phyloP scores from a whole-genome alignment of 176 grass and related monocot genomes.

The Olyra latifolia region DNA sequence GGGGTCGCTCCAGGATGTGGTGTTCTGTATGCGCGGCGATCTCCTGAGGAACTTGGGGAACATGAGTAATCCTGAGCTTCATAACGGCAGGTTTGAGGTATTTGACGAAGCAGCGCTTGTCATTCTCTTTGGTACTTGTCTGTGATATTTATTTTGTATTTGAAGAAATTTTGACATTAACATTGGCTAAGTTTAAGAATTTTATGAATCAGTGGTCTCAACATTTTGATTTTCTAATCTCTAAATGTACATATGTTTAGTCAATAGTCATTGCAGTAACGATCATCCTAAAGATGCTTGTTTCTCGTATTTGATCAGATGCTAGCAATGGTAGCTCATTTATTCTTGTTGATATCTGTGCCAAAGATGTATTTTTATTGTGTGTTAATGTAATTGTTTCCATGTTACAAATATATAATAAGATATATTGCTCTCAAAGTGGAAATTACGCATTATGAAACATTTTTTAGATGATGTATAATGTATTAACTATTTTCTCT shows the following conservation, averaged over 20 bases:
- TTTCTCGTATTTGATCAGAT: neutral
- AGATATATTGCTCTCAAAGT: neutral
- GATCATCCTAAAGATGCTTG: neutral
- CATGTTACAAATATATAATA: neutral
- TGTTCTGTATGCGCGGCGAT: constrained; percentile 89
- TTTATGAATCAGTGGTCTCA: neutral
- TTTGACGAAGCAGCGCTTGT: neutral
- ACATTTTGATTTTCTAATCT: neutral
- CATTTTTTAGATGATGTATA: neutral
- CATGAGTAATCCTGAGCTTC: constrained; percentile 92
- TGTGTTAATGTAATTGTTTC: neutral
- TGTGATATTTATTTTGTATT: neutral
- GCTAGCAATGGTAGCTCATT: neutral
- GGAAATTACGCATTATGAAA: neutral
- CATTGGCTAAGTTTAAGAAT: neutral
- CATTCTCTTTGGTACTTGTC: neutral
- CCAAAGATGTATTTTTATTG: neutral
- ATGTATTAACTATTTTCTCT: neutral
- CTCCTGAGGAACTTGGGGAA: constrained; percentile 89
- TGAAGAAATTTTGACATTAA: neutral
- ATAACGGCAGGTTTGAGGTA: constrained; percentile 92
- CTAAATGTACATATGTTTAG: neutral
- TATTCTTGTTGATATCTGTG: neutral
- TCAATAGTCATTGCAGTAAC: neutral
- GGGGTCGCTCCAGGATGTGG: constrained; percentile 74